Conservation (phyloP, 371 early-diverging fungal species). For the Mortierella sp. region DNA sequence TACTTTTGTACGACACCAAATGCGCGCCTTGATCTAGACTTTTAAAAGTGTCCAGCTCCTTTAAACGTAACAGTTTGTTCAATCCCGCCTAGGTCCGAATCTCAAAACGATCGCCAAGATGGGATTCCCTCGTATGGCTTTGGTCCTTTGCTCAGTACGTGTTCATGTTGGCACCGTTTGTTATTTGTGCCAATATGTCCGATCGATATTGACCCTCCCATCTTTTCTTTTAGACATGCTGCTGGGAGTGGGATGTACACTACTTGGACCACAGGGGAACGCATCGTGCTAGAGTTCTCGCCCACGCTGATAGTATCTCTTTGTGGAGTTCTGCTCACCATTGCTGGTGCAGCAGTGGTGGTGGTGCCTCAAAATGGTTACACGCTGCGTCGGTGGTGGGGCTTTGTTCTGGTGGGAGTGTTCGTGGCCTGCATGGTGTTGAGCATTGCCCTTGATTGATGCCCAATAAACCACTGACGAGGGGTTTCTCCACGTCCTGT, state of each 20-base stretch:
- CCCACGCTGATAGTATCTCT: constrained; percentile 66
- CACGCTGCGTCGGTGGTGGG: constrained; percentile 61
- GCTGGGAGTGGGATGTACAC: constrained; percentile 73
- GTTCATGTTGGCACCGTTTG: neutral
- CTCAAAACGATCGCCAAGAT: constrained; percentile 73
- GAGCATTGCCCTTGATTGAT: constrained; percentile 61
- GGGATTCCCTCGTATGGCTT: constrained; percentile 87
- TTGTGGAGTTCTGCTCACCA: constrained; percentile 58
- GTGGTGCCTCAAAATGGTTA: constrained; percentile 67
- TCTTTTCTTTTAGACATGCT: constrained; percentile 65
- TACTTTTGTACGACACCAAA: constrained; percentile 64
- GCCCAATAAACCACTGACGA: neutral
- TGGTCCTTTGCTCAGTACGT: constrained; percentile 85
- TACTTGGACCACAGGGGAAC: constrained; percentile 57
- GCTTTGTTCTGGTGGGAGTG: constrained; percentile 61
- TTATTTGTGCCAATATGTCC: neutral
- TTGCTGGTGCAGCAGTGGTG: constrained; percentile 58
- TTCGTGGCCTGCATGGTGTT: constrained; percentile 63
- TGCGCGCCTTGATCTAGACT: neutral
- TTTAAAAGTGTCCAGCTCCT: no score
- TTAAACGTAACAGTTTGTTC: no score
- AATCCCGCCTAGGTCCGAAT: constrained; percentile 76
- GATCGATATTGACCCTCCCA: neutral
- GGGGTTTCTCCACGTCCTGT: neutral
- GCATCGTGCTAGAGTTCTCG: constrained; percentile 61